Conservation (phyloP, 2,329 filamentous ascomycete species). For the Aaosphaeria arxii region DNA sequence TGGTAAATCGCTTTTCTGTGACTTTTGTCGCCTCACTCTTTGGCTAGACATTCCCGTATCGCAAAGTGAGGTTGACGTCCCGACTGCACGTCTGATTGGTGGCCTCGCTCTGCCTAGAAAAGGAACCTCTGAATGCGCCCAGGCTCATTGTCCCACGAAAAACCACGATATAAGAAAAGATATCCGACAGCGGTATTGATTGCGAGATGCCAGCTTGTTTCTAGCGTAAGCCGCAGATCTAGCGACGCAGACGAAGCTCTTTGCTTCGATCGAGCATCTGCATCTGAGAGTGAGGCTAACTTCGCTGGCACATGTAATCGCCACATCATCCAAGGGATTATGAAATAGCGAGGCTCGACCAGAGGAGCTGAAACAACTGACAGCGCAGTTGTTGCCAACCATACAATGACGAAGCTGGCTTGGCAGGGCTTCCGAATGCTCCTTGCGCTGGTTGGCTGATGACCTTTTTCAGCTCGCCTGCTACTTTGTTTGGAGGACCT, state of each 20-base stretch:
- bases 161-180: slow-evolving; percentile 67
- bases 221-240: slow-evolving; percentile 51
- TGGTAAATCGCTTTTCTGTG: neutral
- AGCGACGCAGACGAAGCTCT: slow-evolving; percentile 11
- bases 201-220: slow-evolving; percentile 66
- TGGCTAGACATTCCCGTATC: neutral
- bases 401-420: slow-evolving; percentile 54
- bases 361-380: slow-evolving; percentile 85
- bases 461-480: neutral
- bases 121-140: slow-evolving; percentile 71
- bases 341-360: slow-evolving; percentile 94
- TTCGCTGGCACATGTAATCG: slow-evolving; percentile 67
- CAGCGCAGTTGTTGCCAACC: slow-evolving; percentile 68
- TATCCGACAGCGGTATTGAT: slow-evolving; percentile 68
- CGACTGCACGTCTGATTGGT: slow-evolving; percentile 1
- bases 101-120: slow-evolving; percentile 41
- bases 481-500: slow-evolving; percentile 1
- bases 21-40: slow-evolving; percentile 7
- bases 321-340: slow-evolving; percentile 93
- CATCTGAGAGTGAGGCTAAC: slow-evolving; percentile 20
- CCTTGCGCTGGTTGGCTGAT: slow-evolving; percentile 1
- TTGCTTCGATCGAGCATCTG: neutral
- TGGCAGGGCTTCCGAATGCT: slow-evolving; percentile 12
- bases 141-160: slow-evolving; percentile 63
- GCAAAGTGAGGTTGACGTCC: slow-evolving; percentile 2